Evolutionary conservation across 1,284 basidiomycete genomes (phyloP).

Genomic region (Thecaphora thlaspeos): DNA sequence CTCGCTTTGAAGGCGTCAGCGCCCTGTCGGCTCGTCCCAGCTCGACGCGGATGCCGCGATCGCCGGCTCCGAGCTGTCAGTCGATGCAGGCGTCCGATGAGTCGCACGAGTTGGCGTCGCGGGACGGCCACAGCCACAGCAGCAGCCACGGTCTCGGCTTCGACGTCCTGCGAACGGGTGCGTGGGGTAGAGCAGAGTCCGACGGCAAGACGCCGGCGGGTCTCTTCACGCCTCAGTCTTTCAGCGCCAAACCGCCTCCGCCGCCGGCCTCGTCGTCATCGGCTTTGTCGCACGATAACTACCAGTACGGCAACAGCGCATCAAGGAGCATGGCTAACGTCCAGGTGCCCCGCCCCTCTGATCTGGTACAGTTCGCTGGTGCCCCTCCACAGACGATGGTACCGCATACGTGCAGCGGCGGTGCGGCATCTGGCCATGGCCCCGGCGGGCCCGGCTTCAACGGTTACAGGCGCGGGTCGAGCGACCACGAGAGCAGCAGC

Average conservation of each 20-base stretch:
- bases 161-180: neutral
- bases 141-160: neutral
- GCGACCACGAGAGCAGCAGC: conserved; percentile 7
- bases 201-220: neutral
- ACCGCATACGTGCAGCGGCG: too few species aligned
- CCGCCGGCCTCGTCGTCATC: neutral
- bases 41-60: neutral
- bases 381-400: too few species aligned
- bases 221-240: conserved; percentile 19
- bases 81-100: neutral
- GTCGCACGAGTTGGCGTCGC: neutral
- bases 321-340: too few species aligned
- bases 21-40: too few species aligned
- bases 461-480: conserved; percentile 1
- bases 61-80: neutral
- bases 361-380: neutral
- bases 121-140: neutral
- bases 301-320: neutral
- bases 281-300: neutral
- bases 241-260: conserved; percentile 5
- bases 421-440: too few species aligned
- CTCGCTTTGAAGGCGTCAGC: too few species aligned
- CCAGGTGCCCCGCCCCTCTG: too few species aligned
- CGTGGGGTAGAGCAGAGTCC: neutral
- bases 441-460: neutral